Evolutionary conservation across 768 basidiomycete genomes (phyloP).

Genomic region (Leccinum ochraceum): DNA sequence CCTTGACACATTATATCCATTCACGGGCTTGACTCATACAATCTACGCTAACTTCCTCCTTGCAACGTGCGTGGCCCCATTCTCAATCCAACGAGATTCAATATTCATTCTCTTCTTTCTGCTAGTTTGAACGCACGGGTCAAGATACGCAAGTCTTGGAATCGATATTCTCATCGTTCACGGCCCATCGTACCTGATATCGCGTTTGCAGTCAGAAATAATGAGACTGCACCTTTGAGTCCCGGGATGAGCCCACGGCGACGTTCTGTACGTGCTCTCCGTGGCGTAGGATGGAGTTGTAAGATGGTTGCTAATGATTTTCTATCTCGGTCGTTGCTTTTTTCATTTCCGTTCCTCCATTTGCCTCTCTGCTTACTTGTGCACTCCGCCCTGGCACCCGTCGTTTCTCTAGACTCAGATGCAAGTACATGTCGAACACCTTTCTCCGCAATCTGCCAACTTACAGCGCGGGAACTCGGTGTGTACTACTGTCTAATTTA

Average conservation of each 20-base stretch:
- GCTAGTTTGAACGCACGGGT: slow-evolving; percentile 26
- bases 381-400: background rate
- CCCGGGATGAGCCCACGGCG: background rate
- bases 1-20: background rate
- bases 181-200: slow-evolving; percentile 7
- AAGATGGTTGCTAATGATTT: background rate
- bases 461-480: slow-evolving; percentile 10
- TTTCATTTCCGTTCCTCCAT: background rate
- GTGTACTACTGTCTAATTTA: background rate
- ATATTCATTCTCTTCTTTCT: slow-evolving; percentile 13
- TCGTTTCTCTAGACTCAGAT: background rate
- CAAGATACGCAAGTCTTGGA: slow-evolving; percentile 7
- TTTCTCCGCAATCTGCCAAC: background rate
- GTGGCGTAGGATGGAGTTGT: background rate
- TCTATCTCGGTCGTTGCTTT: background rate
- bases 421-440: background rate
- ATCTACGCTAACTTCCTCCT: slow-evolving; percentile 30
- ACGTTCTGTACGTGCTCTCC: slow-evolving; percentile 2
- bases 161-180: background rate
- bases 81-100: background rate
- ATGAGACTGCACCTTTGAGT: background rate
- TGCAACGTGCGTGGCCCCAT: slow-evolving; percentile 18
- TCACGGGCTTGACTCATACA: background rate
- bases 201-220: background rate
- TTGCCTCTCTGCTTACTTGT: background rate